These are phyloP conservation scores for Pinus albicaulis DNA, from an alignment of 75 land plant genomes.

Conservation along the genomic window DNA sequence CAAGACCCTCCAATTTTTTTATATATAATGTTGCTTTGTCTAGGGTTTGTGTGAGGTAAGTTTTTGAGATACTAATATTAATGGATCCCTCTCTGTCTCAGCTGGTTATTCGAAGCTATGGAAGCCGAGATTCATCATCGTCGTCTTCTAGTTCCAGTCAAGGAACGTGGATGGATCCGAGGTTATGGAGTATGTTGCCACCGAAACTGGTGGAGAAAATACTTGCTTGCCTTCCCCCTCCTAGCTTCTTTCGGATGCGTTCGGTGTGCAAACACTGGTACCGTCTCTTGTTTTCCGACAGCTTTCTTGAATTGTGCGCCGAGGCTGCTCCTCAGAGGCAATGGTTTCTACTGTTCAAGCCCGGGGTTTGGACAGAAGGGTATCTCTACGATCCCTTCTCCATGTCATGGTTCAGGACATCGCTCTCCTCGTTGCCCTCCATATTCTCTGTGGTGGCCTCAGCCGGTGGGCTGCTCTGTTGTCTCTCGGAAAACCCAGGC, in stretches of 20 bases:
- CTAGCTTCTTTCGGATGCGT: constrained; percentile 79
- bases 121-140: no score
- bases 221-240: constrained; percentile 80
- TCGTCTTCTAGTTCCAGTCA: neutral
- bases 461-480: constrained; percentile 76
- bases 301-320: constrained; percentile 73
- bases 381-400: constrained; percentile 46
- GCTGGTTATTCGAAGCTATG: no score
- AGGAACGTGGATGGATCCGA: constrained; percentile 55
- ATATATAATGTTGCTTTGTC: no score
- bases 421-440: constrained; percentile 37
- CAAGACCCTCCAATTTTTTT: no score
- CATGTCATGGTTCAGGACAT: constrained; percentile 44
- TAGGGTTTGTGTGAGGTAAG: no score
- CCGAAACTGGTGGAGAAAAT: constrained; percentile 67
- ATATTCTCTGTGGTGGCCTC: constrained; percentile 66
- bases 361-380: constrained; percentile 20
- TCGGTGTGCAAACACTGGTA: constrained; percentile 81
- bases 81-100: no score
- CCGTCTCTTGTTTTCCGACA: constrained; percentile 70
- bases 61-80: no score
- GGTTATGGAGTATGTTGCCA: constrained; percentile 86
- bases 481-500: constrained; percentile 52
- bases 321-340: constrained; percentile 36
- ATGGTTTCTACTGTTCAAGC: constrained; percentile 69